Conservation (phyloP, 164 flowering plant species). For the Vitis cinerea region DNA sequence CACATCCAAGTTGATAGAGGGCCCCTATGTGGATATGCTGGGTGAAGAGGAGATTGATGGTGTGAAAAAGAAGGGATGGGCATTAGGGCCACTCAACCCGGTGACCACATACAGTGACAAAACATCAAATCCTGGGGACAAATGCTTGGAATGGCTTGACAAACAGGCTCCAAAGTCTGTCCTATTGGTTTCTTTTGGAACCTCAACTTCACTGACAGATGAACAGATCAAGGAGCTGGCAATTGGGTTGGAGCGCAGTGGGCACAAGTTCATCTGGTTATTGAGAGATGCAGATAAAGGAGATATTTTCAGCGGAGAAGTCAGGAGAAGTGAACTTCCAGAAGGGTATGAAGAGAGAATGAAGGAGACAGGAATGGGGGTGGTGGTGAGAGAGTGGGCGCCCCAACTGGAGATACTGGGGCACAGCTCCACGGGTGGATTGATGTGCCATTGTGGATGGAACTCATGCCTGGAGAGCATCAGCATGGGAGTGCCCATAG, state of each 20-base stretch:
- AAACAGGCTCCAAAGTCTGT: conserved; percentile 41
- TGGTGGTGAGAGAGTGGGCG: conserved; percentile 47
- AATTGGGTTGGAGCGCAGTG: conserved; percentile 43
- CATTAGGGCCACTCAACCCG: conserved; percentile 61
- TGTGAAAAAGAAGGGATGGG: conserved; percentile 35
- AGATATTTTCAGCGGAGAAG: conserved; percentile 21
- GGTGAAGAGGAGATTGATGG: not conserved
- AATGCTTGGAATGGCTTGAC: conserved; percentile 57
- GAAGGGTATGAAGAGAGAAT: conserved; percentile 49
- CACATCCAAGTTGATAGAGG: conserved; percentile 45
- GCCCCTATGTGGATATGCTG: conserved; percentile 33
- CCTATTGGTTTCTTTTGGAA: conserved; percentile 59
- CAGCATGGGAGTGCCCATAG: conserved; percentile 45
- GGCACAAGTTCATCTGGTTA: conserved; percentile 60
- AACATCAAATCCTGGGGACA: conserved; percentile 12
- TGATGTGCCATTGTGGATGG: conserved; percentile 42
- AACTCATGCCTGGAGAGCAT: conserved; percentile 42
- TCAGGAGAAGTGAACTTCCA: conserved; percentile 29
- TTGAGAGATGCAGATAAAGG: conserved; percentile 61
- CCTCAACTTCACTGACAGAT: conserved; percentile 34
- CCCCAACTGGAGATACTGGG: conserved; percentile 44
- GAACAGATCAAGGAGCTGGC: conserved; percentile 54
- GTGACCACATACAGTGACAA: conserved; percentile 3
- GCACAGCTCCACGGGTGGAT: conserved; percentile 35
- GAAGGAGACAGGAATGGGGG: conserved; percentile 22